Conservation (phyloP, 257 asterid genomes). For the Solanum chilense region DNA sequence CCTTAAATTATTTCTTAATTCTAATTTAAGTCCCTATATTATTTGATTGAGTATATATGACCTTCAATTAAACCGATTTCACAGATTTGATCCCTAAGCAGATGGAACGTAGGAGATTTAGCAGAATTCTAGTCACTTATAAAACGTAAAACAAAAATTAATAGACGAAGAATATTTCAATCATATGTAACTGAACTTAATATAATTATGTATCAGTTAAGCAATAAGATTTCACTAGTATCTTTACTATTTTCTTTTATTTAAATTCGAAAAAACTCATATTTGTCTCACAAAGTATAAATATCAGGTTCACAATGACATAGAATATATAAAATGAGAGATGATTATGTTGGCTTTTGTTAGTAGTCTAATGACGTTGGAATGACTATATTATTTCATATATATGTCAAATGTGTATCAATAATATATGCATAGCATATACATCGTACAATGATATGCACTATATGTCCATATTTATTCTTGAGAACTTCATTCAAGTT, state of each 20-base stretch:
- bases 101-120: background rate
- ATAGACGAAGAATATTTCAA: background rate
- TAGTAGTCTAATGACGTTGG: background rate
- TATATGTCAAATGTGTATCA: background rate
- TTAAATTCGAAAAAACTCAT: too few relatives aligned
- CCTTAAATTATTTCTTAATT: background rate
- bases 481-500: background rate
- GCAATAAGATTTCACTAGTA: too few relatives aligned
- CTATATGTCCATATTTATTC: background rate
- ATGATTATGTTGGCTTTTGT: background rate
- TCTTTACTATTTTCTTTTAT: too few relatives aligned
- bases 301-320: too few relatives aligned
- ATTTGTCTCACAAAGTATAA: too few relatives aligned
- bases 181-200: too few relatives aligned
- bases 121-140: too few relatives aligned
- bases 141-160: too few relatives aligned
- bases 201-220: too few relatives aligned
- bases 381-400: background rate
- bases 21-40: too few relatives aligned
- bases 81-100: background rate
- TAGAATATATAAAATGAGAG: too few relatives aligned
- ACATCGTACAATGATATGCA: background rate
- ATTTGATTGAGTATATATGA: background rate
- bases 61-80: background rate
- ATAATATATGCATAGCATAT: background rate